Percentiles rank a stretch among this genome's conserved stretches.
These are phyloP conservation scores for Leccinum fallax DNA, from an alignment of 1,284 basidiomycete genomes.

Conservation along the genomic window DNA sequence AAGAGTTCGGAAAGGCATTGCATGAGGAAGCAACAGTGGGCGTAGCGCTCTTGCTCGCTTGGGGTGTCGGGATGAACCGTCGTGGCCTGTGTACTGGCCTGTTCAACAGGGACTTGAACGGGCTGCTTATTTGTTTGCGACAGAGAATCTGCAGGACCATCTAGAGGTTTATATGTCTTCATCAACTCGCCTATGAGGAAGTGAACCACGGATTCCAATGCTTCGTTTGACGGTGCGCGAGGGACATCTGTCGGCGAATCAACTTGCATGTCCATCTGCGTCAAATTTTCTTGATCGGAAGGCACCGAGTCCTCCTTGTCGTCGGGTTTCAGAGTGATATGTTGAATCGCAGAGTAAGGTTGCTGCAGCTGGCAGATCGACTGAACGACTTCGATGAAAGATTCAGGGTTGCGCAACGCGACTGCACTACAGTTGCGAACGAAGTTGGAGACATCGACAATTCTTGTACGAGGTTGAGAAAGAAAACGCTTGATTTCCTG, in stretches of 20 bases:
- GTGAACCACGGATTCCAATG: conserved; percentile 69
- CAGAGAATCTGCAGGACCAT: conserved; percentile 14
- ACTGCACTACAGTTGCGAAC: conserved; percentile 80
- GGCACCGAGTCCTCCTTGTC: conserved; percentile 22
- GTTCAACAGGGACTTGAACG: conserved; percentile 13
- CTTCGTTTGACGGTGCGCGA: conserved; percentile 42
- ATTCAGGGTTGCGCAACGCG: conserved; percentile 78
- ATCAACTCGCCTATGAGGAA: conserved; percentile 76
- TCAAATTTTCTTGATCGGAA: conserved; percentile 26
- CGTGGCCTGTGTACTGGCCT: conserved; percentile 18
- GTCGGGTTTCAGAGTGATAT: conserved; percentile 62
- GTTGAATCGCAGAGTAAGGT: conserved; percentile 62
- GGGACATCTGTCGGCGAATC: conserved; percentile 47
- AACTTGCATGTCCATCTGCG: conserved; percentile 62
- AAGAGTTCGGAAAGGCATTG: conserved; percentile 90
- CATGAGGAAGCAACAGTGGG: conserved; percentile 88
- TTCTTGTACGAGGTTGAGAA: conserved; percentile 66
- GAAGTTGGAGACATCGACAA: conserved; percentile 74
- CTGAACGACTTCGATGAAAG: conserved; percentile 77
- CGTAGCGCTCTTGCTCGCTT: conserved; percentile 43
- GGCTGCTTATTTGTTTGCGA: conserved; percentile 19
- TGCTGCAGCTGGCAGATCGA: conserved; percentile 73
- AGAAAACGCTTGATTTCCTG: conserved; percentile 83
- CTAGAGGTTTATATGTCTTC: conserved; percentile 50
- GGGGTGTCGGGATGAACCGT: conserved; percentile 9